phyloP scores from a whole-genome alignment of 2,329 filamentous ascomycete genomes.

The Trichoderma aggressivum region DNA sequence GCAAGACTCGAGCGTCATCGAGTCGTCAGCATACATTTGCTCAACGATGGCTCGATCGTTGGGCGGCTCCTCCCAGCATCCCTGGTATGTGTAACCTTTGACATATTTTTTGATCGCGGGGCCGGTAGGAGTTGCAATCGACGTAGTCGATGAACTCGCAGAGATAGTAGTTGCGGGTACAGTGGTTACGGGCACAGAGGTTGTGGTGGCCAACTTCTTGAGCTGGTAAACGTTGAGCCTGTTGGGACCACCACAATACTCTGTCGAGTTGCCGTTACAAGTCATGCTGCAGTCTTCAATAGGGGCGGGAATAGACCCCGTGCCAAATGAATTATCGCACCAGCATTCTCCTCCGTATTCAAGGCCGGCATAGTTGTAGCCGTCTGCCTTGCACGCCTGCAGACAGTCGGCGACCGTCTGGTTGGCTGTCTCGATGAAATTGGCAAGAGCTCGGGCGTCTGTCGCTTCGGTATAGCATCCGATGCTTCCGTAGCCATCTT shows the following conservation, averaged over 20 bases:
- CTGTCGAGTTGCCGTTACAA: slow-evolving; percentile 37
- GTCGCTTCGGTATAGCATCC: slow-evolving; percentile 39
- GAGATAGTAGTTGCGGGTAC: slow-evolving; percentile 7
- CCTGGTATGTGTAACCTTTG: slow-evolving; percentile 32
- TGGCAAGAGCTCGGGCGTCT: slow-evolving; percentile 32
- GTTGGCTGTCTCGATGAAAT: slow-evolving; percentile 24
- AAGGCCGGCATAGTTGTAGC: slow-evolving; percentile 34
- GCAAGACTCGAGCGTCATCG: slow-evolving; percentile 37
- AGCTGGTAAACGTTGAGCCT: slow-evolving; percentile 36
- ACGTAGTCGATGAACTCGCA: slow-evolving; percentile 2
- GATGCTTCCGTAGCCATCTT: slow-evolving; percentile 30
- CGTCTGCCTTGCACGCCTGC: slow-evolving; percentile 29
- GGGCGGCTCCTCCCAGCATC: slow-evolving; percentile 37
- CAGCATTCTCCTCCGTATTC: slow-evolving; percentile 43
- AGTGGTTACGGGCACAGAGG: slow-evolving; percentile 24
- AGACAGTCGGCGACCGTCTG: slow-evolving; percentile 36
- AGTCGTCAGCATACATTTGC: slow-evolving; percentile 30
- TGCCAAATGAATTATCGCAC: slow-evolving; percentile 32
- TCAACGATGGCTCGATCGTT: slow-evolving; percentile 31
- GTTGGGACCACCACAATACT: slow-evolving; percentile 35
- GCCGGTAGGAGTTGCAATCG: slow-evolving; percentile 26
- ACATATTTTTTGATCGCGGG: not conserved
- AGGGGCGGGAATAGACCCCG: slow-evolving; percentile 30
- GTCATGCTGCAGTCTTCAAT: slow-evolving; percentile 34
- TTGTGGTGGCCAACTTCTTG: slow-evolving; percentile 16